Conservation (phyloP, 73 alveolate species). For the Paramecium sexaurelia region DNA sequence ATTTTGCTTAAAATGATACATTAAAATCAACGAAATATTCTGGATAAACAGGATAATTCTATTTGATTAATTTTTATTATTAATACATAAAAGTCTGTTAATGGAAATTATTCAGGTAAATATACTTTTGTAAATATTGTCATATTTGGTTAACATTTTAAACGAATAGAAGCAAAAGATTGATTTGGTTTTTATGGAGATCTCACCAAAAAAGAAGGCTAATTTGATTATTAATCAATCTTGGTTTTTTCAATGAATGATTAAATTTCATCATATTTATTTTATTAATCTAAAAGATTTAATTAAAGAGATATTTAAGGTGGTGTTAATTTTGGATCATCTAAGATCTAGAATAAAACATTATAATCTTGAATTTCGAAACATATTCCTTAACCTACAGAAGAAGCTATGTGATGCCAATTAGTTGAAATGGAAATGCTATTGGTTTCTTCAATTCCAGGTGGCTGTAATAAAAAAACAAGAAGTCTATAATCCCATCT, state of each 20-base stretch:
- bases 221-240: neutral
- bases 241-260: neutral
- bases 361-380: neutral
- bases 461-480: conserved; percentile 24
- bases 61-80: neutral
- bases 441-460: conserved; percentile 30
- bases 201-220: neutral
- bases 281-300: neutral
- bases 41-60: conserved; percentile 53
- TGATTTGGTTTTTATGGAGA: neutral
- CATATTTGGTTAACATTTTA: conserved; percentile 7
- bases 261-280: conserved; percentile 5
- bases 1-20: neutral
- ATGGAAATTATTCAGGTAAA: conserved; percentile 28
- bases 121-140: conserved; percentile 46
- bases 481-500: conserved; percentile 49
- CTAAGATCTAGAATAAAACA: neutral
- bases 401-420: neutral
- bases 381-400: conserved; percentile 26
- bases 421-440: neutral
- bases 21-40: conserved; percentile 42
- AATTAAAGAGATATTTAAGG: neutral
- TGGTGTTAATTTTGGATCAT: neutral
- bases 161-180: neutral
- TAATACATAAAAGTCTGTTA: neutral